Conservation (phyloP, 225 moss, liverwort and hornwort species). For the Sphagnum contortum region DNA sequence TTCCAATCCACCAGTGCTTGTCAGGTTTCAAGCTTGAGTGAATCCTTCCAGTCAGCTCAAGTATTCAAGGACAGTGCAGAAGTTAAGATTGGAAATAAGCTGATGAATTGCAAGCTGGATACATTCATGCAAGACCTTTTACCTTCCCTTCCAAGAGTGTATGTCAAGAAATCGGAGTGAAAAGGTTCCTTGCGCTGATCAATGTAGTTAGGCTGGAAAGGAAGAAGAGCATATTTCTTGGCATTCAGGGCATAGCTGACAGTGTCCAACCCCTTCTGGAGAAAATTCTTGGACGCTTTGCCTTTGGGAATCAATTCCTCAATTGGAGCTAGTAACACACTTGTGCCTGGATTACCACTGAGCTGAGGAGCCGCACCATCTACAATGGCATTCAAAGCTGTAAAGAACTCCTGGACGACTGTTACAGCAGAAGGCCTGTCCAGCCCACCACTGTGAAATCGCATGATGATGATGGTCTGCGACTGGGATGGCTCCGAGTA, state of each 20-base stretch:
- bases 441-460: constrained; percentile 61
- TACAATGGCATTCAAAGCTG: constrained; percentile 53
- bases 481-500: constrained; percentile 29
- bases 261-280: constrained; percentile 82
- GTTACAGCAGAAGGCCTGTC: constrained; percentile 48
- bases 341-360: constrained; percentile 43
- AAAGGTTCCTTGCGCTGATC: constrained; percentile 51
- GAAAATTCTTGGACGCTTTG: constrained; percentile 45
- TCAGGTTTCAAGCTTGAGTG: too few relatives aligned
- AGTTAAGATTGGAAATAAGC: too few relatives aligned
- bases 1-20: background rate
- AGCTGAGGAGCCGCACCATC: constrained; percentile 41
- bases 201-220: constrained; percentile 51
- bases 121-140: background rate
- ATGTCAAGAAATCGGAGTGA: constrained; percentile 46
- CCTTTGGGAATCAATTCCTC: constrained; percentile 78
- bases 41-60: too few relatives aligned
- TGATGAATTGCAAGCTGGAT: too few relatives aligned
- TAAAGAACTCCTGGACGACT: constrained; percentile 37
- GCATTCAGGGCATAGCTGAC: constrained; percentile 65
- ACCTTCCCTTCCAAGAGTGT: constrained; percentile 76
- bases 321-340: constrained; percentile 37
- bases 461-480: constrained; percentile 46
- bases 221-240: constrained; percentile 56
- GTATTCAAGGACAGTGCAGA: too few relatives aligned